Evolutionary conservation across 139 green algal genomes (phyloP).

Genomic region (Ostreobium quekettii): DNA sequence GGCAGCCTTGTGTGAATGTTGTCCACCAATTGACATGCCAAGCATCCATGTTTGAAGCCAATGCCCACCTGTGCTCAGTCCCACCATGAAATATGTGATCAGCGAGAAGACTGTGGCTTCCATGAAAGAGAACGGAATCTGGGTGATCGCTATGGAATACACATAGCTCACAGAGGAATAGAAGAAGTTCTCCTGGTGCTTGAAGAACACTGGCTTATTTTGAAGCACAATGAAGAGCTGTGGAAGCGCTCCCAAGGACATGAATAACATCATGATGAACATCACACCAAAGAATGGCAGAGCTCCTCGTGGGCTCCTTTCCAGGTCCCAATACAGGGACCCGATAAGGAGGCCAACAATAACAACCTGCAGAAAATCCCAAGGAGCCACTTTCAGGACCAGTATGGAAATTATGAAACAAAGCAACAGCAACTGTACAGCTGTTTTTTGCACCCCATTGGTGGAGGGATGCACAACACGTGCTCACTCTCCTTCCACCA

Average conservation of each 20-base stretch:
- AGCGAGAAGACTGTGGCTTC: slow-evolving; percentile 41
- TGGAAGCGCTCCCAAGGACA: slow-evolving; percentile 32
- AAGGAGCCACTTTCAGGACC: no score
- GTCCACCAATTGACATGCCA: no score
- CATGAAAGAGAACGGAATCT: slow-evolving; percentile 46
- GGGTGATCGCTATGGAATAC: slow-evolving; percentile 30
- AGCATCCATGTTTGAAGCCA: no score
- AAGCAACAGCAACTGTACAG: no score
- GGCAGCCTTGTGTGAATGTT: no score
- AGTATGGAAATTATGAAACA: no score
- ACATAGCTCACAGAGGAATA: slow-evolving; percentile 38
- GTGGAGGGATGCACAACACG: no score
- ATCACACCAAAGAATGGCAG: slow-evolving; percentile 32
- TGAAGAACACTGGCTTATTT: slow-evolving; percentile 66
- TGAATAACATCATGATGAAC: slow-evolving; percentile 45
- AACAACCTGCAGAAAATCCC: slow-evolving; percentile 25
- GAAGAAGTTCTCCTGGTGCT: slow-evolving; percentile 65
- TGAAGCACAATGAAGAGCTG: slow-evolving; percentile 38
- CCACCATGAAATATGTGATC: slow-evolving; percentile 55
- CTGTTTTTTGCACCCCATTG: no score
- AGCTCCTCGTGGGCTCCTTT: slow-evolving; percentile 20
- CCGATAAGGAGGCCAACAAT: slow-evolving; percentile 33
- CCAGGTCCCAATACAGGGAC: slow-evolving; percentile 22
- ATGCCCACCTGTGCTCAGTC: slow-evolving; percentile 23
- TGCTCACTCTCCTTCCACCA: no score